Conservation (phyloP, 352 stramenopile genomes). For the Pythium oligandrum region DNA sequence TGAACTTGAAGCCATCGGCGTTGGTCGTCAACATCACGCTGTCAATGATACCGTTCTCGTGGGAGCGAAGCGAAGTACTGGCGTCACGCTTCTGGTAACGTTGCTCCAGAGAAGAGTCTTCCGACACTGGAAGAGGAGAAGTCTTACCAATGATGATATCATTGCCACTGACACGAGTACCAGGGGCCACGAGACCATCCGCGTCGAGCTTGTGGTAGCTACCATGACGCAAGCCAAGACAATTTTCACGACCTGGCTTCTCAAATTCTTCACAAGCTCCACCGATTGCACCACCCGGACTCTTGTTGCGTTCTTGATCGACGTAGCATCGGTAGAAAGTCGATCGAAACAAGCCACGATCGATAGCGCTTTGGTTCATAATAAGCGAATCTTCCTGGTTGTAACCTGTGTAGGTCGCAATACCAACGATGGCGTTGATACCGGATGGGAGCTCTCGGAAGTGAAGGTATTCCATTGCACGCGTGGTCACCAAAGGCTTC, state of each 20-base stretch:
- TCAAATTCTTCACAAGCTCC: constrained; percentile 93
- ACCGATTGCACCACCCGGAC: constrained; percentile 52
- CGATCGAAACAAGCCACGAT: constrained; percentile 98
- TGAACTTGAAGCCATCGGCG: constrained; percentile 96
- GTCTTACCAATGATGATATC: constrained; percentile 99
- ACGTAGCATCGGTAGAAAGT: constrained; percentile 99
- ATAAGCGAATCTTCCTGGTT: constrained; percentile 99
- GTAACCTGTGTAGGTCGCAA: constrained; percentile 91
- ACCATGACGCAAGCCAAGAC: constrained; percentile 91
- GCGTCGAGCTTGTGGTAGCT: constrained; percentile 99
- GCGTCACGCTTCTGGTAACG: constrained; percentile 96
- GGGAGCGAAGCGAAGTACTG: constrained; percentile 95
- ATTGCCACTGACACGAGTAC: constrained; percentile 95
- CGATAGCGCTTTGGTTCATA: constrained; percentile 99
- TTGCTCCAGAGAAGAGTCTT: constrained; percentile 78
- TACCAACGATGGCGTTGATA: constrained; percentile 95
- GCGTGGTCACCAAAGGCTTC: constrained; percentile 98
- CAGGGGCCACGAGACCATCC: constrained; percentile 96
- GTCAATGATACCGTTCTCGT: constrained; percentile 99
- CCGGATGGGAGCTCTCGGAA: constrained; percentile 97
- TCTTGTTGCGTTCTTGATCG: constrained; percentile 91
- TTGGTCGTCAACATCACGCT: constrained; percentile 99
- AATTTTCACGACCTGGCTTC: constrained; percentile 94
- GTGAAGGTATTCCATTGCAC: constrained; percentile 99
- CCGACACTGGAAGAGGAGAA: constrained; percentile 79